Percentiles rank a stretch among this genome's conserved stretches.
phyloP scores from a whole-genome alignment of 2,329 filamentous ascomycete genomes.

The Colletotrichum spinosum region DNA sequence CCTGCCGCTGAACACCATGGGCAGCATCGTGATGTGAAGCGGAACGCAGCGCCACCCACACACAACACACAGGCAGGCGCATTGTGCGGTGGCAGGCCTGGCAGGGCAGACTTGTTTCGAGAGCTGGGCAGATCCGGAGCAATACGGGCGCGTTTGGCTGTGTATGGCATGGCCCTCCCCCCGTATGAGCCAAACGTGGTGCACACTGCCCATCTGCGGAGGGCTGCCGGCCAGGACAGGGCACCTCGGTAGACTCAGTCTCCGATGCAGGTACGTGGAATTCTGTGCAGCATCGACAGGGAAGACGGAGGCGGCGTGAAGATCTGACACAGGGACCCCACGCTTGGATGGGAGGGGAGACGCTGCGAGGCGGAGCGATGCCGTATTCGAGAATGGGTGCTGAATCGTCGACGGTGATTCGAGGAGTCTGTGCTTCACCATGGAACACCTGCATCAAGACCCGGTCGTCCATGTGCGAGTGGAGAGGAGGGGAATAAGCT shows the following conservation, averaged over 20 bases:
- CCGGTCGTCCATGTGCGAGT: not conserved
- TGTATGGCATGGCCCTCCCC: no score
- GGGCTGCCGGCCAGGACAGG: not conserved
- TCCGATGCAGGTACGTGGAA: conserved; percentile 21
- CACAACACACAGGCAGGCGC: no score
- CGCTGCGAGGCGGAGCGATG: conserved; percentile 16
- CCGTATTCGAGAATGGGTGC: conserved; percentile 15
- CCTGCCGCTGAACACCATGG: not conserved
- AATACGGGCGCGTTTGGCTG: not conserved
- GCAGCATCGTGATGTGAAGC: not conserved
- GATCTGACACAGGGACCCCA: conserved; percentile 12
- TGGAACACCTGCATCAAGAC: conserved; percentile 28
- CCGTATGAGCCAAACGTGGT: no score
- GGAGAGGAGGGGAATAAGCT: conserved; percentile 24
- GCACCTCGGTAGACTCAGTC: conserved; percentile 17
- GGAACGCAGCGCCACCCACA: not conserved
- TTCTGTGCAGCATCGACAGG: conserved; percentile 3
- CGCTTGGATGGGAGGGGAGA: conserved; percentile 19
- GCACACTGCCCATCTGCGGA: no score
- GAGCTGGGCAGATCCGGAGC: conserved; percentile 14
- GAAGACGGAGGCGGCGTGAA: not conserved
- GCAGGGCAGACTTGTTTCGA: not conserved
- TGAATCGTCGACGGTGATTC: conserved; percentile 18
- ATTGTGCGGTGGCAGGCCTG: not conserved
- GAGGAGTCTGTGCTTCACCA: conserved; percentile 16